Base-by-base conservation (phyloP, 2,329 filamentous ascomycete genomes). In the Trichoderma oligosporum region DNA sequence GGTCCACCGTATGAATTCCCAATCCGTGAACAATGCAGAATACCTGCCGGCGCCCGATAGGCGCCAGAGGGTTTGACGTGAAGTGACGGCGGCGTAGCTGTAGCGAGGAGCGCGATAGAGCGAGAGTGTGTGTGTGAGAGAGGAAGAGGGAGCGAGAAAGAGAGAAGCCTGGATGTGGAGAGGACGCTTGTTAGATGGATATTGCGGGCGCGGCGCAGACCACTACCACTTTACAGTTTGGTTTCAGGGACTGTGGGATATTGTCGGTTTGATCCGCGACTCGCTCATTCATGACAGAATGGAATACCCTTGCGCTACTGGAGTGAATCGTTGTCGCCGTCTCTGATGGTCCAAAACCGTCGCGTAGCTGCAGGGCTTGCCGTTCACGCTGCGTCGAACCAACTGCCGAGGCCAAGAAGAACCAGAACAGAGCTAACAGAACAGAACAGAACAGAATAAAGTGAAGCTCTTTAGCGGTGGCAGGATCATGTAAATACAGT, bases 11-110 rank as follows among this genome's bases (percentile, higher is more conserved):
- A 27, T 39, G n/a, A n/a, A 7, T 27, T 16, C 24, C 20, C 20
- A 12, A 16, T 16, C 27, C 12, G 39, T 27, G 8, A 45, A 38
- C 38, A 54, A 45, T 42, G 38, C 20, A 35, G 22, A 18, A 16
- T 18, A 33, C 24, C 52, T n/a, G 41, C 31, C 41, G 33, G 41
- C 52, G 52, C 52, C n/a, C 49, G 36, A 39, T 36, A 31, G 29
- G 51, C 51, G 39, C 51, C 51, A 33, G 29, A 36, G 35, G 22
- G 45, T 7, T 36, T 41, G 36, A 25, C 25, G 31, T 29, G 7
- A 27, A 33, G 24, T 22, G 12, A n/a, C n/a, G n/a, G n/a, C n/a
- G n/a, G n/a, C 16, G 24, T 12, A 39, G 46, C 22, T 25, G 14
- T 8, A 25, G 41, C 35, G 31, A 38, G 20, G 46, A 24, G 18